Evolutionary conservation across 2,329 filamentous ascomycete species (phyloP).

Genomic region (Hysterium pulicare): DNA sequence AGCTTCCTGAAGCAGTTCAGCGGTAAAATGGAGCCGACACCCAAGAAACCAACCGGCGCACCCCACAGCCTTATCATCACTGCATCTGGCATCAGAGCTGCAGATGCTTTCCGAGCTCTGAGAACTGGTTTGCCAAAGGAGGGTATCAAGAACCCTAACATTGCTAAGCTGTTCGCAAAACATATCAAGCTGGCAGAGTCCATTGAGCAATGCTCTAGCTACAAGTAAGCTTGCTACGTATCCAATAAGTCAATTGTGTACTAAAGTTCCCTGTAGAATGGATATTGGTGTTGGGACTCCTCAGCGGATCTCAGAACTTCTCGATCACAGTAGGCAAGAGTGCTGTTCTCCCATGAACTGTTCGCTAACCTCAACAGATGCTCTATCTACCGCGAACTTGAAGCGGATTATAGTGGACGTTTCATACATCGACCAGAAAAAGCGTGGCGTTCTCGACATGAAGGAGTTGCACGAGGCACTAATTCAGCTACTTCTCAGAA

Average conservation of each 20-base stretch:
- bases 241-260: neutral
- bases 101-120: conserved; percentile 77
- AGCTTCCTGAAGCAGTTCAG: conserved; percentile 70
- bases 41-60: conserved; percentile 57
- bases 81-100: conserved; percentile 77
- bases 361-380: conserved; percentile 46
- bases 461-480: conserved; percentile 84
- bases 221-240: conserved; percentile 40
- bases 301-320: conserved; percentile 72
- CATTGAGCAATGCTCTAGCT: conserved; percentile 67
- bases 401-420: conserved; percentile 84
- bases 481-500: conserved; percentile 66
- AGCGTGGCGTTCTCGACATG: conserved; percentile 91
- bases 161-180: conserved; percentile 95
- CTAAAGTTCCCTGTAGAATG: conserved; percentile 51
- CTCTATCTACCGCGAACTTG: conserved; percentile 67
- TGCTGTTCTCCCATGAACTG: neutral
- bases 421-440: conserved; percentile 92
- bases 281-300: conserved; percentile 91
- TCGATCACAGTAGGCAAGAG: conserved; percentile 67
- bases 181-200: conserved; percentile 95
- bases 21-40: conserved; percentile 59
- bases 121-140: conserved; percentile 52
- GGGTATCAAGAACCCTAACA: conserved; percentile 61
- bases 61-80: conserved; percentile 86